phyloP scores from a whole-genome alignment of 2,329 filamentous ascomycete species.

The Fusarium succisae region DNA sequence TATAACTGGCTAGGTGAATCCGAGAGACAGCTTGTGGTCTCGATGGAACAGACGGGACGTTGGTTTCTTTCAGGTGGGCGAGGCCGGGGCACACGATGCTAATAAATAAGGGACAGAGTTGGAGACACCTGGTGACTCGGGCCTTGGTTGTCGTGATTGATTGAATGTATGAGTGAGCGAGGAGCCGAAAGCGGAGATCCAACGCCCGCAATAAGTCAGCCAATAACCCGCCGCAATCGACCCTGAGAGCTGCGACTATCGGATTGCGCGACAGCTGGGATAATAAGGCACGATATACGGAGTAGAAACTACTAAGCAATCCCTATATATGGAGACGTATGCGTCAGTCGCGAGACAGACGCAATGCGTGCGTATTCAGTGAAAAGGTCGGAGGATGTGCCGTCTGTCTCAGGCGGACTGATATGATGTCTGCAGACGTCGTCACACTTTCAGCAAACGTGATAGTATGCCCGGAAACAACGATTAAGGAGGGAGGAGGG shows the following conservation, averaged over 20 bases:
- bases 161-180: constrained; percentile 36
- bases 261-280: constrained; percentile 35
- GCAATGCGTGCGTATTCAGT: constrained; percentile 23
- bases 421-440: constrained; percentile 35
- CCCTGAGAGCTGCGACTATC: constrained; percentile 35
- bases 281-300: constrained; percentile 1
- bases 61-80: constrained; percentile 19
- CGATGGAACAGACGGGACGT: constrained; percentile 2
- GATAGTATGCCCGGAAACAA: constrained; percentile 9
- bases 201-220: constrained; percentile 32
- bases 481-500: constrained; percentile 1
- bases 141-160: constrained; percentile 38
- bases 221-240: constrained; percentile 40
- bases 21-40: not conserved
- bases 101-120: constrained; percentile 35
- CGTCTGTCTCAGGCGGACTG: constrained; percentile 34
- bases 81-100: constrained; percentile 40
- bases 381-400: constrained; percentile 16
- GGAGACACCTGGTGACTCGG: constrained; percentile 41
- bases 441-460: constrained; percentile 29
- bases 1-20: not conserved
- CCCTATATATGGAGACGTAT: constrained; percentile 22
- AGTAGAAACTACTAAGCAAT: constrained; percentile 16
- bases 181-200: constrained; percentile 43
- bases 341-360: constrained; percentile 28